Conservation (phyloP, 805 yeast species). For the Cyberlindnera lachancei region DNA sequence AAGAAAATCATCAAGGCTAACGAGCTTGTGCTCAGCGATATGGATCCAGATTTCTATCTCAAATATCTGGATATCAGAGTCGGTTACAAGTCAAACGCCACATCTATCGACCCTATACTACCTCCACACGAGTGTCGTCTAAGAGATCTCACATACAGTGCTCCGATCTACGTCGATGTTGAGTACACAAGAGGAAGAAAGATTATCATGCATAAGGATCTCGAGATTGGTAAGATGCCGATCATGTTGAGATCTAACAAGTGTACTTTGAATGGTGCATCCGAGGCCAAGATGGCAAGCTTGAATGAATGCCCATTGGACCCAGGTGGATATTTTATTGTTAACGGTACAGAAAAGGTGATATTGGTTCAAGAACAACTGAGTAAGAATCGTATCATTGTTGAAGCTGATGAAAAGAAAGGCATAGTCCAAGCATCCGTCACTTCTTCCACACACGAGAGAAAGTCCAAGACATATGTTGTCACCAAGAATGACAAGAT, state of each 20-base stretch:
- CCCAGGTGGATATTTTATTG: conserved; percentile 98
- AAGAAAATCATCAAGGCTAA: conserved; percentile 91
- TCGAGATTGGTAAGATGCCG: conserved; percentile 98
- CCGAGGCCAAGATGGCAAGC: conserved; percentile 78
- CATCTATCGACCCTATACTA: conserved; percentile 48
- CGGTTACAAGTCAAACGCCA: conserved; percentile 64
- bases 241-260: conserved; percentile 91
- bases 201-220: conserved; percentile 80
- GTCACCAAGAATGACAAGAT: conserved; percentile 85
- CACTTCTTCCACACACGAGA: conserved; percentile 95
- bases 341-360: conserved; percentile 96
- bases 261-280: conserved; percentile 75
- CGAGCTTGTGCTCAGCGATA: conserved; percentile 82
- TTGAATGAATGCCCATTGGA: conserved; percentile 93
- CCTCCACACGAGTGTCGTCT: conserved; percentile 95
- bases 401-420: conserved; percentile 94
- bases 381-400: conserved; percentile 94
- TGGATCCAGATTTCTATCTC: conserved; percentile 93
- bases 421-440: conserved; percentile 95
- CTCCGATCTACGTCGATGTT: conserved; percentile 93
- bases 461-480: conserved; percentile 95
- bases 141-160: conserved; percentile 89
- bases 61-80: conserved; percentile 91
- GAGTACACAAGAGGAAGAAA: conserved; percentile 94
- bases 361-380: conserved; percentile 95